A percentile compares a stretch with the other conserved stretches of the same genome.
Conservation (phyloP, 495 filamentous ascomycete genomes). For the Podospora bellae-mahoneyi region DNA sequence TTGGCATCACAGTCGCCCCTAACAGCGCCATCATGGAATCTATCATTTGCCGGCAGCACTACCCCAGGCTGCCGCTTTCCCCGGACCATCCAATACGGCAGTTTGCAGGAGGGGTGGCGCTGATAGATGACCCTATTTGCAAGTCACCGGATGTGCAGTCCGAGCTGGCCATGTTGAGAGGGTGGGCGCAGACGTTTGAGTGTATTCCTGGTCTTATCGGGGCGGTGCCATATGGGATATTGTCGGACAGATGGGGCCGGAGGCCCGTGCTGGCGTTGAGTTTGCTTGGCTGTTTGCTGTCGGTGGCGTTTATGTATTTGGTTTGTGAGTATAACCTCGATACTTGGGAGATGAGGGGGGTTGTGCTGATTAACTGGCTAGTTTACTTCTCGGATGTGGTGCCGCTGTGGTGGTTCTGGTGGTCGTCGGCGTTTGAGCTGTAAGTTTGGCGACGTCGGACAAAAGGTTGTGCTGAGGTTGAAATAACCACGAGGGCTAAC, state of each 20-base stretch:
- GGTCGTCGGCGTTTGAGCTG: constrained; percentile 23
- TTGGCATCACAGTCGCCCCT: constrained; percentile 23
- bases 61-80: constrained; percentile 24
- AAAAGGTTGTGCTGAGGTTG: not conserved
- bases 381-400: constrained; percentile 30
- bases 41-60: constrained; percentile 34
- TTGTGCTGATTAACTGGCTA: constrained; percentile 4
- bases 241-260: constrained; percentile 37
- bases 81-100: not conserved
- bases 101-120: constrained; percentile 7
- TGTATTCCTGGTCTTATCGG: constrained; percentile 29
- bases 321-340: constrained; percentile 25
- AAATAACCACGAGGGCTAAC: not conserved
- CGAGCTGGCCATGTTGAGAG: constrained; percentile 34
- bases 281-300: constrained; percentile 22
- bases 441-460: constrained; percentile 15
- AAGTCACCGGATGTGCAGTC: constrained; percentile 32
- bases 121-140: constrained; percentile 23
- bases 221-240: constrained; percentile 33
- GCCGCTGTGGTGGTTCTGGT: constrained; percentile 31
- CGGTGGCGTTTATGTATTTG: constrained; percentile 12
- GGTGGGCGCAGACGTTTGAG: constrained; percentile 31
- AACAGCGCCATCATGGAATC: constrained; percentile 33
- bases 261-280: constrained; percentile 28
- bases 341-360: not conserved